Conservation (phyloP, 2,329 filamentous ascomycete species). For the Triangularia verruculosa region DNA sequence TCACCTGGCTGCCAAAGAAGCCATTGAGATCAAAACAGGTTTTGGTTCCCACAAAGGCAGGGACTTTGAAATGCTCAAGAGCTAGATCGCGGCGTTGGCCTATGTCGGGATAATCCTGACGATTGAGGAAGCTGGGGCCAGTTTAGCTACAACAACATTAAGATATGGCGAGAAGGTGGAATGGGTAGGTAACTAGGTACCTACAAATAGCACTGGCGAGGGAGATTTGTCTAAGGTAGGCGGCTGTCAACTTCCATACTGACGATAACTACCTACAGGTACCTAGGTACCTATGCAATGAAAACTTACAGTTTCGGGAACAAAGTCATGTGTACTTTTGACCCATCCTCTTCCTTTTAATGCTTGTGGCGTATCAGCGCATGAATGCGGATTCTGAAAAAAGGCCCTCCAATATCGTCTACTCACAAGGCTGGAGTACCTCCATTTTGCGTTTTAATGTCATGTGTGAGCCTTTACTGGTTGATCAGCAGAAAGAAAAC, state of each 20-base stretch:
- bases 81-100: slow-evolving; percentile 15
- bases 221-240: slow-evolving; percentile 3
- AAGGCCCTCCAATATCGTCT: no score
- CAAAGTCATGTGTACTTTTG: not conserved
- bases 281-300: not conserved
- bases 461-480: not conserved
- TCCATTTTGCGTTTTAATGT: not conserved
- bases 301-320: not conserved
- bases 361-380: not conserved
- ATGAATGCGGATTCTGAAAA: not conserved
- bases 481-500: no score
- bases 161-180: not conserved
- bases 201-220: slow-evolving; percentile 18
- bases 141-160: not conserved
- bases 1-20: slow-evolving; percentile 20
- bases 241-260: not conserved
- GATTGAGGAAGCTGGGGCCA: slow-evolving; percentile 17
- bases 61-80: slow-evolving; percentile 22
- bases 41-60: slow-evolving; percentile 18
- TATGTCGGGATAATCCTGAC: slow-evolving; percentile 12
- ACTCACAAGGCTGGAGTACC: not conserved
- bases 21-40: slow-evolving; percentile 25
- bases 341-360: not conserved
- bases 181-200: not conserved
- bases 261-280: no score